Percentiles rank a stretch among this genome's conserved stretches.
Evolutionary conservation across 73 alveolate genomes (phyloP).

Genomic region (Paramecium pentaurelia): DNA sequence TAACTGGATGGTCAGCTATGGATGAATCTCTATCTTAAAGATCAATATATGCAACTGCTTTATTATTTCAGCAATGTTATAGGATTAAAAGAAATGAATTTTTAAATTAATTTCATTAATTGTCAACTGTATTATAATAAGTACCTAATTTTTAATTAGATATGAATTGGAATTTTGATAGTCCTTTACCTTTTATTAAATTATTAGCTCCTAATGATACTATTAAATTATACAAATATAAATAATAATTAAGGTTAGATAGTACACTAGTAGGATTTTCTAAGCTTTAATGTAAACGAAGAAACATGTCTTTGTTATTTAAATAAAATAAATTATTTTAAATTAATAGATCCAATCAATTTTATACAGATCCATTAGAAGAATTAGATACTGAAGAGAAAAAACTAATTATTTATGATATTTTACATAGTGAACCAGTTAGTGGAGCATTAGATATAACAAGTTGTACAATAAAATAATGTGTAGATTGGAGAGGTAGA

Average conservation of each 20-base stretch:
- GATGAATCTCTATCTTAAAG: conserved; percentile 45
- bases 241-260: conserved; percentile 19
- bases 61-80: conserved; percentile 23
- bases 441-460: conserved; percentile 35
- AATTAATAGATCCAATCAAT: conserved; percentile 28
- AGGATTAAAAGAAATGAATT: background rate
- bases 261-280: conserved; percentile 33
- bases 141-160: conserved; percentile 15
- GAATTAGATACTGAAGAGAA: conserved; percentile 42
- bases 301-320: conserved; percentile 17
- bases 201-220: conserved; percentile 41
- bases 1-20: conserved; percentile 47
- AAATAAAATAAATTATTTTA: background rate
- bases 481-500: conserved; percentile 31
- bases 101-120: background rate
- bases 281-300: conserved; percentile 14
- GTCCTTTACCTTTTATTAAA: conserved; percentile 42
- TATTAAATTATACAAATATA: conserved; percentile 29
- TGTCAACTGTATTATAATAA: background rate
- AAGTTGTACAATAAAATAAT: background rate
- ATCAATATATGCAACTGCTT: conserved; percentile 38
- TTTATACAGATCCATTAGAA: conserved; percentile 35
- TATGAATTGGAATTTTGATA: conserved; percentile 47
- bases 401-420: conserved; percentile 17
- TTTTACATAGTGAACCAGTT: conserved; percentile 26